Conservation (phyloP, 495 filamentous ascomycete genomes). For the Neurospora sp. region DNA sequence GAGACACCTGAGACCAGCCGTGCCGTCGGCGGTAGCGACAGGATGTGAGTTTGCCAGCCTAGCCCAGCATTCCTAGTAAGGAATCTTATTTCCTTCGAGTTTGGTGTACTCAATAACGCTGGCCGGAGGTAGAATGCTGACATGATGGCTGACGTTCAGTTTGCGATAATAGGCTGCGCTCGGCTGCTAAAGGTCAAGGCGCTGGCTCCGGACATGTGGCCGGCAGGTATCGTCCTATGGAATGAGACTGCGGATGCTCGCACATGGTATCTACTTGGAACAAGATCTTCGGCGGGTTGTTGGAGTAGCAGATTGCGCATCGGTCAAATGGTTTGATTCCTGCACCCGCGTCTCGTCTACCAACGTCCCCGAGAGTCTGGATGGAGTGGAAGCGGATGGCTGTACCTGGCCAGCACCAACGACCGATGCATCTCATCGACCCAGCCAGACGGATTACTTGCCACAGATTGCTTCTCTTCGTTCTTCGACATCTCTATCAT, state of each 20-base stretch:
- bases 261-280: neutral
- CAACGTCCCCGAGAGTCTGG: neutral
- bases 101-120: slow-evolving; percentile 76
- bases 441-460: slow-evolving; percentile 10
- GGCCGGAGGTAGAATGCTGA: slow-evolving; percentile 61
- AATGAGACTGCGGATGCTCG: slow-evolving; percentile 38
- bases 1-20: slow-evolving; percentile 79
- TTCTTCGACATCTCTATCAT: slow-evolving; percentile 24
- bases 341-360: neutral
- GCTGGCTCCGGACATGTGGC: slow-evolving; percentile 50
- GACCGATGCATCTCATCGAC: slow-evolving; percentile 16
- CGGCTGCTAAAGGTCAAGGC: slow-evolving; percentile 79
- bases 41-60: slow-evolving; percentile 88
- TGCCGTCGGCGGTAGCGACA: slow-evolving; percentile 84
- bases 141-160: slow-evolving; percentile 75
- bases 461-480: slow-evolving; percentile 24
- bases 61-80: slow-evolving; percentile 82
- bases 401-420: slow-evolving; percentile 17
- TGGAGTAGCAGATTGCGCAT: slow-evolving; percentile 20
- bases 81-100: slow-evolving; percentile 78
- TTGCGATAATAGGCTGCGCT: slow-evolving; percentile 89
- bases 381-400: slow-evolving; percentile 1
- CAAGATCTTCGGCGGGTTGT: slow-evolving; percentile 9
- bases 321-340: slow-evolving; percentile 11
- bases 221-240: slow-evolving; percentile 57